A percentile compares a stretch with the other conserved stretches of the same genome.
Conservation (phyloP, 208 protist species). For the Wallacemonas collosoma region DNA sequence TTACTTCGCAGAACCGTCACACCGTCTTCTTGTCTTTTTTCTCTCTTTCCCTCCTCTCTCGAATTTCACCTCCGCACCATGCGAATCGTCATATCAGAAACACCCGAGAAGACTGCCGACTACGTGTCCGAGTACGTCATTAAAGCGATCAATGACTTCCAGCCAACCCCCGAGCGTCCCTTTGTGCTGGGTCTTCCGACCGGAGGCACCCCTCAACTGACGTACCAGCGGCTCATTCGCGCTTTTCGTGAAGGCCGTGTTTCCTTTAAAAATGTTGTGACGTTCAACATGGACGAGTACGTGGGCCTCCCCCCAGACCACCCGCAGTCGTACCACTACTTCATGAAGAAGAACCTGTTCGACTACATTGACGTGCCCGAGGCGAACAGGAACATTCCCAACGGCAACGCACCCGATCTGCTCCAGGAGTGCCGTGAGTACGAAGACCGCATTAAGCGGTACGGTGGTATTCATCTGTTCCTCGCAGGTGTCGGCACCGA, state of each 20-base stretch:
- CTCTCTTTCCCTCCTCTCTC: too few species aligned
- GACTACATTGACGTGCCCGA: conserved; percentile 92
- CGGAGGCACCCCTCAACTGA: conserved; percentile 84
- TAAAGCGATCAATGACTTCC: conserved; percentile 85
- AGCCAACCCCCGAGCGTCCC: conserved; percentile 66
- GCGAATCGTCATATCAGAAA: conserved; percentile 91
- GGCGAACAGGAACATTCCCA: conserved; percentile 92
- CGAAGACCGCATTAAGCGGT: conserved; percentile 89
- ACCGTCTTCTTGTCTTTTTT: too few species aligned
- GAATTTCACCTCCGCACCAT: conserved; percentile 31
- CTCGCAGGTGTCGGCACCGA: conserved; percentile 94
- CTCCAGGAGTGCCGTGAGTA: conserved; percentile 90
- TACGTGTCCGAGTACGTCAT: conserved; percentile 89
- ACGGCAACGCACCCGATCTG: conserved; percentile 92
- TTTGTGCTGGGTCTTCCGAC: conserved; percentile 96
- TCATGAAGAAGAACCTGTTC: conserved; percentile 96
- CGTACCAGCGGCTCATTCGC: conserved; percentile 91
- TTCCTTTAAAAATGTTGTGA: conserved; percentile 93
- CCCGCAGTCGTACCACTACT: conserved; percentile 95
- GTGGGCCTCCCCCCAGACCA: conserved; percentile 88
- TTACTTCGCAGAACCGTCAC: too few species aligned
- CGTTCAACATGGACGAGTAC: conserved; percentile 98
- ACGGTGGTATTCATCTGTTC: conserved; percentile 95
- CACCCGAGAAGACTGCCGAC: conserved; percentile 61
- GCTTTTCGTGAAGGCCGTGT: conserved; percentile 83